Evolutionary conservation across 179 eudicot genomes (phyloP).

Genomic region (Sideroxylon spinosum): DNA sequence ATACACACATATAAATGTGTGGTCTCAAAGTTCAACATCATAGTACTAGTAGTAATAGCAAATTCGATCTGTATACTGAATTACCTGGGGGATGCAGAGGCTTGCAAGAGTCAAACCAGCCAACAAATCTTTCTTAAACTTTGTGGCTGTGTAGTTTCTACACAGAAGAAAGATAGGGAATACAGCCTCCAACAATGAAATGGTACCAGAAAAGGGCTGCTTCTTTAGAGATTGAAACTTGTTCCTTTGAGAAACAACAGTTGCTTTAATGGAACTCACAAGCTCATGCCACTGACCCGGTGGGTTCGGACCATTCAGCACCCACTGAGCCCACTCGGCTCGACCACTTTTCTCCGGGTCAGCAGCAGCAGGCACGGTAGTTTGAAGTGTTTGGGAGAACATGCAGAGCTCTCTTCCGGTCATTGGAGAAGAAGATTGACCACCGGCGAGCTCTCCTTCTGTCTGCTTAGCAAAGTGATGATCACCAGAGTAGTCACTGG

Average conservation of each 20-base stretch:
- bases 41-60: too few species aligned
- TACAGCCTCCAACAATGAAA: constrained; percentile 21
- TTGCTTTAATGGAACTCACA: constrained; percentile 9
- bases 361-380: constrained; percentile 8
- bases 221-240: constrained; percentile 1
- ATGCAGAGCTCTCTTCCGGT: constrained; percentile 16
- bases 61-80: neutral
- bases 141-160: constrained; percentile 25
- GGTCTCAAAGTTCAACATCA: too few species aligned
- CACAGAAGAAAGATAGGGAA: constrained; percentile 41
- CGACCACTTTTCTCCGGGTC: constrained; percentile 8
- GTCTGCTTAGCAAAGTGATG: constrained; percentile 1
- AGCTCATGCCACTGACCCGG: constrained; percentile 28
- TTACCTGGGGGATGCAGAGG: constrained; percentile 53
- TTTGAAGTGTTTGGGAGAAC: constrained; percentile 45
- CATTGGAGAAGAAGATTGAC: too few species aligned
- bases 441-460: neutral
- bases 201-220: neutral
- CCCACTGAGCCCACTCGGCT: constrained; percentile 33
- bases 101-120: constrained; percentile 59
- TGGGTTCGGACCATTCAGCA: constrained; percentile 37
- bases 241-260: constrained; percentile 7
- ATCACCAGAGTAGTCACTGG: neutral
- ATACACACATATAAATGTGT: neutral
- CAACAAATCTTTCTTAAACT: constrained; percentile 40